phyloP scores from a whole-genome alignment of 1,284 basidiomycete genomes.

The Pholiota adiposa region DNA sequence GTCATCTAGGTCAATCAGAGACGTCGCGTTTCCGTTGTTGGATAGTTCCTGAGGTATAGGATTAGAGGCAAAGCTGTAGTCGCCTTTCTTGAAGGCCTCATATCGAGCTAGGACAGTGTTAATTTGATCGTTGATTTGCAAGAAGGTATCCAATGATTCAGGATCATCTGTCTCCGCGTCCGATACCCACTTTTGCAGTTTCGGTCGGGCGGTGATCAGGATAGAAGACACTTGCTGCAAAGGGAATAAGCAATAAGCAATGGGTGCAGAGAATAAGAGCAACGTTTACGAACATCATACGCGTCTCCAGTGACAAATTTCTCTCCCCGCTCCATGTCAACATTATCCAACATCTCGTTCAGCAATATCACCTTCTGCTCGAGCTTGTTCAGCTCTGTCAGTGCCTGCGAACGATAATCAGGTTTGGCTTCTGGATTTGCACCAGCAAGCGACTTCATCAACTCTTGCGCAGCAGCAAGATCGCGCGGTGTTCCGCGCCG shows the following conservation, averaged over 20 bases:
- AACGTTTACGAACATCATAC: conserved; percentile 73
- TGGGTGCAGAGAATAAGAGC: neutral
- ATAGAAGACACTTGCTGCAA: conserved; percentile 88
- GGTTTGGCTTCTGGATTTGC: conserved; percentile 95
- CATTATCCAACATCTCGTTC: conserved; percentile 97
- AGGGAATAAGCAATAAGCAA: neutral
- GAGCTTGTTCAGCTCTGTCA: conserved; percentile 92
- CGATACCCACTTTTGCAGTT: conserved; percentile 98
- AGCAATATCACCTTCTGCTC: conserved; percentile 93
- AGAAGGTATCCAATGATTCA: conserved; percentile 91
- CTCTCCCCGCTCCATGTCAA: conserved; percentile 72
- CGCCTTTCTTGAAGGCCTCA: conserved; percentile 90
- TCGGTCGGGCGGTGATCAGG: conserved; percentile 85
- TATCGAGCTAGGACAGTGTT: conserved; percentile 91
- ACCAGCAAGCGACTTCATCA: conserved; percentile 96
- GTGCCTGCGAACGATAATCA: conserved; percentile 89
- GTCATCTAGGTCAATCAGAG: conserved; percentile 80
- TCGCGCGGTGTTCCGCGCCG: conserved; percentile 95
- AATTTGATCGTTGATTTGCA: conserved; percentile 97
- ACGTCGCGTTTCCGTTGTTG: conserved; percentile 35
- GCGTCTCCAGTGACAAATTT: conserved; percentile 87
- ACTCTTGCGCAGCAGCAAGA: conserved; percentile 93
- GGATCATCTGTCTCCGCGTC: conserved; percentile 86
- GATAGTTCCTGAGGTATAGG: conserved; percentile 59
- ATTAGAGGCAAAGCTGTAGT: conserved; percentile 71